Evolutionary conservation across 2,329 filamentous ascomycete species (phyloP).

Genomic region (Exophiala sp.): DNA sequence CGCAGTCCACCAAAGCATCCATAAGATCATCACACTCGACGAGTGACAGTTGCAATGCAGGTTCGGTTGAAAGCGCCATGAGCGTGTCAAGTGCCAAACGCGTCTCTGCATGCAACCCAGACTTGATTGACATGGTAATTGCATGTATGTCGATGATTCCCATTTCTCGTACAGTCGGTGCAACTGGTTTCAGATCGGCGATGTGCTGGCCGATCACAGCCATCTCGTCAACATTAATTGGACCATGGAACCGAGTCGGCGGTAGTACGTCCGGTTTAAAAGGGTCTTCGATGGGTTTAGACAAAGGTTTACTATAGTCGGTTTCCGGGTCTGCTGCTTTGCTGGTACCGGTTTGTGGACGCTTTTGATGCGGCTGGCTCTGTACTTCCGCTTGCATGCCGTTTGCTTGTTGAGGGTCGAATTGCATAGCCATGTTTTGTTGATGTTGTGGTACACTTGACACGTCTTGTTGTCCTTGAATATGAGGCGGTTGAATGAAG

Average conservation of each 20-base stretch:
- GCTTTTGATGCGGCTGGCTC: slow-evolving; percentile 24
- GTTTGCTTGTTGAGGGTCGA: slow-evolving; percentile 28
- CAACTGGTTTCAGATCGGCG: slow-evolving; percentile 65
- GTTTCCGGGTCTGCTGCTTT: slow-evolving; percentile 34
- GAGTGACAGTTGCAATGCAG: slow-evolving; percentile 63
- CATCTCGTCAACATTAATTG: slow-evolving; percentile 65
- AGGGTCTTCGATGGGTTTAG: slow-evolving; percentile 40
- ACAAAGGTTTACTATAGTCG: slow-evolving; percentile 34
- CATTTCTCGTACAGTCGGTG: slow-evolving; percentile 72
- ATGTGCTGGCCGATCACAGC: slow-evolving; percentile 65
- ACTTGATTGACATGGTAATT: slow-evolving; percentile 83
- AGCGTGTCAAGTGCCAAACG: slow-evolving; percentile 83
- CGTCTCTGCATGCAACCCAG: slow-evolving; percentile 85
- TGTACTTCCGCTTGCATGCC: slow-evolving; percentile 23
- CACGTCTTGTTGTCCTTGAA: slow-evolving; percentile 30
- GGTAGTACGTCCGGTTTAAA: slow-evolving; percentile 47
- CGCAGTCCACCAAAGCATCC: slow-evolving; percentile 84
- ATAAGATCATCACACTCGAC: slow-evolving; percentile 80
- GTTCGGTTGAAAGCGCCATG: slow-evolving; percentile 65
- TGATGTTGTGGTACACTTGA: slow-evolving; percentile 32
- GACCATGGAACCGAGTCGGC: slow-evolving; percentile 61
- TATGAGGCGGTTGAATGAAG: slow-evolving; percentile 28
- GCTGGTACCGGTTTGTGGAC: slow-evolving; percentile 24
- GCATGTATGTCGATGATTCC: slow-evolving; percentile 88
- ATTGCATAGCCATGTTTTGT: slow-evolving; percentile 29